Evolutionary conservation across 2,329 filamentous ascomycete species (phyloP).

Genomic region (Verticillium dahliae): DNA sequence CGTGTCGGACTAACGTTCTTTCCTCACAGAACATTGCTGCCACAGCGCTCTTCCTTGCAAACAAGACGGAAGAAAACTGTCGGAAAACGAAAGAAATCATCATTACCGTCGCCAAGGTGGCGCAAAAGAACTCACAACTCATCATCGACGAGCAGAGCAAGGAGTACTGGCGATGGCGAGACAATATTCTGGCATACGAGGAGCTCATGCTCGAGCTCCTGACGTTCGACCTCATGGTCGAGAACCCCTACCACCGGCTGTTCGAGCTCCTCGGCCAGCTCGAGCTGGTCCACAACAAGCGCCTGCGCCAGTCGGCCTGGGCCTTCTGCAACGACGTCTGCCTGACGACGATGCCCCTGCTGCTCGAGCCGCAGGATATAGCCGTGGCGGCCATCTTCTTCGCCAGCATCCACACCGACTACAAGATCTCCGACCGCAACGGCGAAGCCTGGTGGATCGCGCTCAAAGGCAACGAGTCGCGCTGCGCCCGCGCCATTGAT

Average conservation of each 20-base stretch:
- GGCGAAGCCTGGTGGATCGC: conserved; percentile 84
- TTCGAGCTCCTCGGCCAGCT: conserved; percentile 74
- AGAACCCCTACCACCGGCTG: conserved; percentile 79
- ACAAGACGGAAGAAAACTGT: conserved; percentile 96
- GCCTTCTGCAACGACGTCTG: conserved; percentile 89
- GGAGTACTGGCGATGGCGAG: conserved; percentile 96
- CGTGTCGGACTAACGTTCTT: not conserved
- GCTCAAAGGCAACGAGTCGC: conserved; percentile 62
- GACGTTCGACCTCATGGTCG: conserved; percentile 88
- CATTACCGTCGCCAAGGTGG: conserved; percentile 86
- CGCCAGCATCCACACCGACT: conserved; percentile 66
- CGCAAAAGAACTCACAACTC: conserved; percentile 86
- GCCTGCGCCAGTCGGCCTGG: conserved; percentile 81
- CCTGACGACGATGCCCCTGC: conserved; percentile 75
- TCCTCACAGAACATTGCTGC: conserved; percentile 67
- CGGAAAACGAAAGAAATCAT: conserved; percentile 94
- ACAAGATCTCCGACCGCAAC: conserved; percentile 69
- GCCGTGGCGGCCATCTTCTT: conserved; percentile 85
- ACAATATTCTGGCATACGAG: conserved; percentile 87
- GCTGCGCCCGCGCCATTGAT: conserved; percentile 67
- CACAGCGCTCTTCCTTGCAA: conserved; percentile 86
- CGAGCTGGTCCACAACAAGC: conserved; percentile 70
- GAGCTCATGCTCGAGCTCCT: conserved; percentile 86
- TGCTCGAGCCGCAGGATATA: conserved; percentile 73
- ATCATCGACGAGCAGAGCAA: conserved; percentile 95